Evolutionary conservation across 2,329 filamentous ascomycete genomes (phyloP), one percentile per base, ranked within the genome.

Genomic region (Mollisia scopiformis): DNA sequence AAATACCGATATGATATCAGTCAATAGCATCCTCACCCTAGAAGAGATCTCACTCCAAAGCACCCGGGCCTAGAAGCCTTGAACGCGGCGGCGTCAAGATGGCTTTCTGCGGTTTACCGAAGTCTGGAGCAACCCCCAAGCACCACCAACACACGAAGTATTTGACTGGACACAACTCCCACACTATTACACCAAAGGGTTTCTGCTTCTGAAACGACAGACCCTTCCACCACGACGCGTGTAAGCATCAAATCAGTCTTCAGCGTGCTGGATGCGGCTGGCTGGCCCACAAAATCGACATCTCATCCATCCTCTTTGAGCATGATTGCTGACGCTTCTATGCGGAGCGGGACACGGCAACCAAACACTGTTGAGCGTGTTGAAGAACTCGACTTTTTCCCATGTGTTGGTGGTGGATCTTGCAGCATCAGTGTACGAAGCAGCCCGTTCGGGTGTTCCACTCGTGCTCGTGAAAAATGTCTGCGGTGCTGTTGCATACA

Each of bases 201-300:
- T 27, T 58, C 51, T 53, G 25, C 58, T 63, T 56, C 61, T 65
- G 63, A 63, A 65, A 65, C 63, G 53, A 55, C 21, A 25, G 21
- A n/a, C n/a, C 43, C 58, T 43, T 28, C 41, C 51, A n/a, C n/a
- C n/a, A 46, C 50, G 63, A 65, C 58, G 63, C 61, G 61, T 63
- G 61, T 63, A 62, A 33, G 43, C 10, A 41, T 52, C 56, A 59
- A 63, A 63, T 63, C 58, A 63, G 13, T 33, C 35, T 50, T 35
- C 56, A 62, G 58, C 58, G 47, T 13, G 49, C 57, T 51, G 25
- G 27, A 52, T 27, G 55, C 52, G 57, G 37, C 58, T 46, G 46
- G 25, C 25, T 21, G 31, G 39, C 54, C 60, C 54, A 62, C 55
- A 59, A 33, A 43, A 35, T 56, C 30, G 14, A 58, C 49, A 19